phyloP scores from a whole-genome alignment of 2,329 filamentous ascomycete genomes.

The Microdochium bolleyi region DNA sequence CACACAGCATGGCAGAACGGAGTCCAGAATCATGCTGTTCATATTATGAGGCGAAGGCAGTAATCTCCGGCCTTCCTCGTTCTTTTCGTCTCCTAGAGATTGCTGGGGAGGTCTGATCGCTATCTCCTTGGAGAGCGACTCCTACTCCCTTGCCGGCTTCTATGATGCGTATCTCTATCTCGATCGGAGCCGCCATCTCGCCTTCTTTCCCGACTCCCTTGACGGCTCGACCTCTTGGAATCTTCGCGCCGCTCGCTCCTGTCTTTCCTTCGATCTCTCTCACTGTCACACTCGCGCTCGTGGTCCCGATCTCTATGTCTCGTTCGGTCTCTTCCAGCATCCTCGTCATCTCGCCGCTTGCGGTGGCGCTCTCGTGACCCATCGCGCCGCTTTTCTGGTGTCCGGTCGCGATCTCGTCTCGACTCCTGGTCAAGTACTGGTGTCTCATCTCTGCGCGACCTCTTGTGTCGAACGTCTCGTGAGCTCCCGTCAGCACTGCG shows the following conservation, averaged over 20 bases:
- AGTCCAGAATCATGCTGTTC: too few relatives aligned
- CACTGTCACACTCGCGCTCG: conserved; percentile 4
- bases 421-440: conserved; percentile 14
- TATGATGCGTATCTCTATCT: conserved; percentile 11
- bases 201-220: conserved; percentile 11
- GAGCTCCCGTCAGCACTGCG: conserved; percentile 10
- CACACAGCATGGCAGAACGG: too few relatives aligned
- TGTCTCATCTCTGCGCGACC: conserved; percentile 29
- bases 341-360: neutral
- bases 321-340: conserved; percentile 4
- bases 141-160: conserved; percentile 25
- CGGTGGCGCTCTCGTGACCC: conserved; percentile 8
- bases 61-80: too few relatives aligned
- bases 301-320: conserved; percentile 8
- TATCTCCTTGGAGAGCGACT: conserved; percentile 32
- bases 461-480: conserved; percentile 16
- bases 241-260: conserved; percentile 12
- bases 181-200: conserved; percentile 10
- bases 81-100: too few relatives aligned
- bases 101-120: too few relatives aligned
- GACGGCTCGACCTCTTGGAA: conserved; percentile 10
- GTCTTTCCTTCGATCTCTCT: conserved; percentile 10
- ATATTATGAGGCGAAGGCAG: too few relatives aligned
- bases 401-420: conserved; percentile 4
- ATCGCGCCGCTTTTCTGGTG: conserved; percentile 7